These are phyloP conservation scores for Pyrenochaeta sp. DNA, from an alignment of 2,329 filamentous ascomycete species.

Conservation along the genomic window DNA sequence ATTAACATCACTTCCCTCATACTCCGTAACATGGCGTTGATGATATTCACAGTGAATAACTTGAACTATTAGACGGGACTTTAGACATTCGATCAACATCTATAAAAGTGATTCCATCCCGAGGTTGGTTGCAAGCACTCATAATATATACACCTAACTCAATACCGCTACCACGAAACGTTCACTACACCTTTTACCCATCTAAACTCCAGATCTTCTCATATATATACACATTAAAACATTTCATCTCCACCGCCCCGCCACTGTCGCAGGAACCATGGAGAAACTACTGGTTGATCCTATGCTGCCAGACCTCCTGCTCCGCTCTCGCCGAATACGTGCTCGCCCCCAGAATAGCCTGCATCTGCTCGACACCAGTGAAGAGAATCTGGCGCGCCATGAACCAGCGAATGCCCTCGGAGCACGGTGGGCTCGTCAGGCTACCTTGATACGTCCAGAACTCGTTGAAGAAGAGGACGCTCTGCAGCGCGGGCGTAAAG, in stretches of 20 bases:
- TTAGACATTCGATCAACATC: too few relatives aligned
- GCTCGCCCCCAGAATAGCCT: constrained; percentile 53
- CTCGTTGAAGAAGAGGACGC: constrained; percentile 51
- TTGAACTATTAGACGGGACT: too few relatives aligned
- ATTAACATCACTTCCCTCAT: too few relatives aligned
- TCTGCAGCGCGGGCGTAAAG: constrained; percentile 43
- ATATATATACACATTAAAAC: background rate
- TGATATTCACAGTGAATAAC: too few relatives aligned
- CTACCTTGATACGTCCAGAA: constrained; percentile 60
- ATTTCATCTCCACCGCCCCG: background rate
- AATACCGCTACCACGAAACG: too few relatives aligned
- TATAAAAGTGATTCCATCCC: too few relatives aligned
- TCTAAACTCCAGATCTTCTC: constrained; percentile 14
- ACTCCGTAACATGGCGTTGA: too few relatives aligned
- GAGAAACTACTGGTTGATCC: constrained; percentile 48
- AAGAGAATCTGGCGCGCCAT: constrained; percentile 53
- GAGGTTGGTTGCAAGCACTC: too few relatives aligned
- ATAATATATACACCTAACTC: too few relatives aligned
- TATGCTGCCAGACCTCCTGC: constrained; percentile 57
- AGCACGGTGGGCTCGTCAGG: constrained; percentile 58
- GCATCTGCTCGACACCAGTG: constrained; percentile 57
- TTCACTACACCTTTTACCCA: too few relatives aligned
- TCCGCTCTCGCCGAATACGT: constrained; percentile 54
- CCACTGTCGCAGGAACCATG: background rate
- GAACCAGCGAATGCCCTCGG: constrained; percentile 58